These are phyloP conservation scores for Knoxdaviesia capensis DNA, from an alignment of 2,329 filamentous ascomycete species.

Conservation along the genomic window DNA sequence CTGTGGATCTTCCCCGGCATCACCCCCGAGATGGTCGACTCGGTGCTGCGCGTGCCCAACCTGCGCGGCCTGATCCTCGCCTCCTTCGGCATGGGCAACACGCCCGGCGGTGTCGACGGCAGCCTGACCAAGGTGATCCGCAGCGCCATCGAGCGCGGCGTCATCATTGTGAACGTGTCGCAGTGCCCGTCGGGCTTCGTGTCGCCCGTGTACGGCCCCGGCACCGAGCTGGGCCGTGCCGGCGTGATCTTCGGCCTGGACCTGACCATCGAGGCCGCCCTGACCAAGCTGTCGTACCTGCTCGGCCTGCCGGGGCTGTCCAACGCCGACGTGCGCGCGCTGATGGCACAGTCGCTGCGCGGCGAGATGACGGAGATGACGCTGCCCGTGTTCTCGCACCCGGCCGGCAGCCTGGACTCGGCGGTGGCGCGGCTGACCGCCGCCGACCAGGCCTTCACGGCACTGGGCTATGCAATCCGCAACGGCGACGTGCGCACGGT, in stretches of 20 bases:
- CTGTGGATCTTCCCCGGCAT: slow-evolving; percentile 84
- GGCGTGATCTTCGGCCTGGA: slow-evolving; percentile 82
- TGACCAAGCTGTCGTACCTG: slow-evolving; percentile 79
- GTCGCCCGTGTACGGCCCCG: slow-evolving; percentile 58
- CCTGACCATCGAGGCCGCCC: slow-evolving; percentile 73
- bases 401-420: slow-evolving; percentile 29
- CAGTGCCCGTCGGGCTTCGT: slow-evolving; percentile 69
- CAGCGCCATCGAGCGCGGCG: slow-evolving; percentile 57
- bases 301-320: slow-evolving; percentile 47
- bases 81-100: slow-evolving; percentile 85
- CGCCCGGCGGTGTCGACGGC: slow-evolving; percentile 63
- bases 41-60: slow-evolving; percentile 56
- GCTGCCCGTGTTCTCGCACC: slow-evolving; percentile 57
- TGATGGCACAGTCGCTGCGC: slow-evolving; percentile 56
- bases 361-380: slow-evolving; percentile 71
- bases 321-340: slow-evolving; percentile 41
- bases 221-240: slow-evolving; percentile 57
- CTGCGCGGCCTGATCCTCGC: slow-evolving; percentile 70
- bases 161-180: slow-evolving; percentile 78
- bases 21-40: slow-evolving; percentile 80
- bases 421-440: slow-evolving; percentile 21
- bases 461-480: slow-evolving; percentile 62
- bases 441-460: slow-evolving; percentile 47
- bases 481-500: slow-evolving; percentile 48
- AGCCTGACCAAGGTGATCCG: slow-evolving; percentile 60